Base-by-base conservation (phyloP, 2,329 filamentous ascomycete species). In the Lachnellula cervina region DNA sequence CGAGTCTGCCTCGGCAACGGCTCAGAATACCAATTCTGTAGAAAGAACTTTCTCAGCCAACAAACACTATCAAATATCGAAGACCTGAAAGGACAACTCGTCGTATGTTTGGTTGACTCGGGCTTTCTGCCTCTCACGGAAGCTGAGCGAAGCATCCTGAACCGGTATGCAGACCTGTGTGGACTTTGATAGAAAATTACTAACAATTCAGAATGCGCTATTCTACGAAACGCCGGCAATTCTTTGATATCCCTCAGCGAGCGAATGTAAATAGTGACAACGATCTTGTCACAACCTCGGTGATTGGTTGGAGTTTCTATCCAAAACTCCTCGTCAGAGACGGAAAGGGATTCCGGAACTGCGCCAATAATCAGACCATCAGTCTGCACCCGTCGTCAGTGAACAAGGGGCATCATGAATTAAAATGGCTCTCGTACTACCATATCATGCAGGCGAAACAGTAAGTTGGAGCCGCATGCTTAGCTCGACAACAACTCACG, bases 241-340 rank as follows among this genome's bases (percentile, higher is more conserved):
- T 97, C 70, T 95, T 95, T 67, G 81, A 85, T n/a, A 79, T 96
- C 0, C 93, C 92, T 0, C 78, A 85, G 45, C 79, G 87, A 11
- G 86, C 90, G 62, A 87, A 93, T 65, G 72, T 78, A 32, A 88
- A 94, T 68, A 91, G 88, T 60, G 81, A 86, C 53, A 93, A 95
- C 59, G 92, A 99, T 63, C 66, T 86, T 1, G 78, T 97, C 23
- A 80, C 90, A 5, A 83, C 86, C 58, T 88, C 91, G 0, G 88
- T 97, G 43, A 88, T 97, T 63, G 89, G 91, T 0, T 96, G 90
- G 83, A 92, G 90, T 51, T 96, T 99, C 75, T 97, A 99, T 67
- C 94, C 94, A 0, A 97, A 96, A 66, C 81, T 99, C 16, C 80
- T 97, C 3, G 83, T 88, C 25, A 84, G 88, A 54, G 92, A 97